A percentile compares a stretch with the other conserved stretches of the same genome.
These are phyloP conservation scores for Cryptococcus floricola DNA, from an alignment of 1,284 basidiomycete genomes.

Conservation along the genomic window DNA sequence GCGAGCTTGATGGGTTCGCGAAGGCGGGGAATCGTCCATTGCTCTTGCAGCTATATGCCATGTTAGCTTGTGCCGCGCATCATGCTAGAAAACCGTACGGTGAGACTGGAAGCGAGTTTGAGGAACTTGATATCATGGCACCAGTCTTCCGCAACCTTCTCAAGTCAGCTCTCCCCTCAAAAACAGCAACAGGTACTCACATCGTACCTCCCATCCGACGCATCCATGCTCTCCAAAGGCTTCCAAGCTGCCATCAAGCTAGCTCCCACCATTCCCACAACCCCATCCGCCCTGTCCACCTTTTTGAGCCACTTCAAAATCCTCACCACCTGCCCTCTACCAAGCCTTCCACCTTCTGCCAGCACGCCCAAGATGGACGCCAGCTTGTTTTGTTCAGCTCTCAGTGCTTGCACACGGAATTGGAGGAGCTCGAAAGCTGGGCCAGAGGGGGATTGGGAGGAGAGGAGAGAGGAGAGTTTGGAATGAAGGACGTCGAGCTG, in stretches of 20 bases:
- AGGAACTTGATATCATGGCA: constrained; percentile 35
- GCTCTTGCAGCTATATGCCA: constrained; percentile 32
- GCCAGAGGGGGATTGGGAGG: constrained; percentile 17
- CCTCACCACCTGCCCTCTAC: constrained; percentile 40
- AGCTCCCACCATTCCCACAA: constrained; percentile 28
- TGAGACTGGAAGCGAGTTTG: constrained; percentile 30
- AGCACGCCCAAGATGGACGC: constrained; percentile 29
- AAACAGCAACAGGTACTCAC: constrained; percentile 11
- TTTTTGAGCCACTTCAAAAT: constrained; percentile 44
- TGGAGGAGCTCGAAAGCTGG: constrained; percentile 32
- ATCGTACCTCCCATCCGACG: constrained; percentile 25
- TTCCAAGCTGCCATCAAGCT: constrained; percentile 30
- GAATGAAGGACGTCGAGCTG: constrained; percentile 34
- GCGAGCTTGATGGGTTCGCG: constrained; percentile 74
- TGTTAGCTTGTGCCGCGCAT: neutral
- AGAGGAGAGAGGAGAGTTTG: constrained; percentile 23
- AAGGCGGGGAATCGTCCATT: constrained; percentile 72
- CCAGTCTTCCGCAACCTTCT: constrained; percentile 23
- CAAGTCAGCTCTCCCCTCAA: neutral
- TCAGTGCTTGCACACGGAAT: constrained; percentile 29
- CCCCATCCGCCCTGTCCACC: constrained; percentile 29
- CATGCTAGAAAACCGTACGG: constrained; percentile 13
- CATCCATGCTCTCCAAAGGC: constrained; percentile 27
- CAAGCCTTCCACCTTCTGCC: constrained; percentile 30
- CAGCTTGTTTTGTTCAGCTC: constrained; percentile 38